These are phyloP conservation scores for Paradendryphiella salina DNA, from an alignment of 2,329 filamentous ascomycete species.

Conservation along the genomic window DNA sequence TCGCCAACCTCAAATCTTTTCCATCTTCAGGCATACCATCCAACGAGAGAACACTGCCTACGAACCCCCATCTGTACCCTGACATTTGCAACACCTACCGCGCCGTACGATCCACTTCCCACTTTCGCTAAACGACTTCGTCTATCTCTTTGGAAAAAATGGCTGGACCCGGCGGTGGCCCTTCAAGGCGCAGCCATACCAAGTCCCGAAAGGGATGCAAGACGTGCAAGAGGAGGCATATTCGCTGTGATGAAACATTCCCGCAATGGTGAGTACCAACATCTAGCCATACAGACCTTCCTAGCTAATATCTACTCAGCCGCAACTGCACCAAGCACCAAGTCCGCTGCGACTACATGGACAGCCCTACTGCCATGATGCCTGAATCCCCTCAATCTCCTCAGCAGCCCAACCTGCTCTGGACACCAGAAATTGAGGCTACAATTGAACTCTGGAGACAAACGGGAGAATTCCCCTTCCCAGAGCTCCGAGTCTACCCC, in stretches of 20 bases:
- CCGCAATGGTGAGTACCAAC: conserved; percentile 80
- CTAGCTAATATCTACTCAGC: conserved; percentile 54
- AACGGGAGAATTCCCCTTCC: conserved; percentile 84
- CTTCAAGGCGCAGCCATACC: conserved; percentile 88
- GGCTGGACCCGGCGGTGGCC: conserved; percentile 93
- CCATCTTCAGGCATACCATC: conserved; percentile 14
- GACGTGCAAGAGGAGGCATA: conserved; percentile 96
- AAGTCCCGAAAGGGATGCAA: conserved; percentile 99
- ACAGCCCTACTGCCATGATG: conserved; percentile 69
- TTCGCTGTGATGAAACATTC: conserved; percentile 95
- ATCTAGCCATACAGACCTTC: background rate
- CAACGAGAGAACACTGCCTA: conserved; percentile 13
- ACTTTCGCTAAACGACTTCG: conserved; percentile 20
- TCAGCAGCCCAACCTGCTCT: conserved; percentile 69
- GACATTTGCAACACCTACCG: conserved; percentile 17
- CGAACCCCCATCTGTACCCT: conserved; percentile 16
- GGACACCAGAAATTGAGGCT: conserved; percentile 82
- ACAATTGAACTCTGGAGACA: conserved; percentile 81
- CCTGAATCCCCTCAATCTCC: conserved; percentile 57
- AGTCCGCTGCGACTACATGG: conserved; percentile 97
- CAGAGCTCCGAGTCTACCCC: conserved; percentile 75
- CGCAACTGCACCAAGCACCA: conserved; percentile 99
- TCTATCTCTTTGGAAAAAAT: conserved; percentile 54
- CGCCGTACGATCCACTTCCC: conserved; percentile 17
- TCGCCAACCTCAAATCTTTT: conserved; percentile 28